phyloP scores from a whole-genome alignment of 805 yeast species.

The Yamadazyma phyllophila region DNA sequence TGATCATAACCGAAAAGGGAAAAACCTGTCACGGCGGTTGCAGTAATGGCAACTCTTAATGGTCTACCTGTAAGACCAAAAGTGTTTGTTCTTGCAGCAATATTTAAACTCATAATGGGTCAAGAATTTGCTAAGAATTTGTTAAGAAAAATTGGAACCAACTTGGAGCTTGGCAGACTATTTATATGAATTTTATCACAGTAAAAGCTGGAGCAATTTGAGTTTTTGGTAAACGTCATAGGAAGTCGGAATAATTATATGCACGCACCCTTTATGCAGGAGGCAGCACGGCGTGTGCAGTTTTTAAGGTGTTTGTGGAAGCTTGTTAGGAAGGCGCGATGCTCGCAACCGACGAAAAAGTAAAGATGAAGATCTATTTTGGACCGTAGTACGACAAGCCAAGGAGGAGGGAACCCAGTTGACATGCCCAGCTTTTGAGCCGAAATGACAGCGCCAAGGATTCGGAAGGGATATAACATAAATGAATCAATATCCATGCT shows the following conservation, averaged over 20 bases:
- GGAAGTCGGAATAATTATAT: slow-evolving; percentile 9
- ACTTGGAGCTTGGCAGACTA: slow-evolving; percentile 1
- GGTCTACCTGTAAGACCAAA: slow-evolving; percentile 55
- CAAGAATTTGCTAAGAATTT: slow-evolving; percentile 1
- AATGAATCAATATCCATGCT: no score
- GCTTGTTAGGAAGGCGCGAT: neutral
- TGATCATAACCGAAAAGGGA: slow-evolving; percentile 37
- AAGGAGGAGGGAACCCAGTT: no score
- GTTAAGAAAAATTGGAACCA: neutral
- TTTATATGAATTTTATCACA: slow-evolving; percentile 1
- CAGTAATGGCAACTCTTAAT: slow-evolving; percentile 30
- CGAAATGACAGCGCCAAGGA: no score
- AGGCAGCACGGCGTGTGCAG: neutral
- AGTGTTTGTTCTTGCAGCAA: slow-evolving; percentile 45
- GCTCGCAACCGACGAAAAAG: neutral
- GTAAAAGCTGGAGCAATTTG: slow-evolving; percentile 2
- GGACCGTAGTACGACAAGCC: neutral
- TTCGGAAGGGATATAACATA: no score
- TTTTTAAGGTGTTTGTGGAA: neutral
- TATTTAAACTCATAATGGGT: slow-evolving; percentile 11
- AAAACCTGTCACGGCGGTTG: slow-evolving; percentile 29
- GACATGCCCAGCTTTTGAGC: no score
- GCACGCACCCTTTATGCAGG: slow-evolving; percentile 4
- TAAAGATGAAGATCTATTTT: neutral
- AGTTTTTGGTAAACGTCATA: slow-evolving; percentile 8